phyloP scores from a whole-genome alignment of 768 basidiomycete species.

The Russula brevipes region DNA sequence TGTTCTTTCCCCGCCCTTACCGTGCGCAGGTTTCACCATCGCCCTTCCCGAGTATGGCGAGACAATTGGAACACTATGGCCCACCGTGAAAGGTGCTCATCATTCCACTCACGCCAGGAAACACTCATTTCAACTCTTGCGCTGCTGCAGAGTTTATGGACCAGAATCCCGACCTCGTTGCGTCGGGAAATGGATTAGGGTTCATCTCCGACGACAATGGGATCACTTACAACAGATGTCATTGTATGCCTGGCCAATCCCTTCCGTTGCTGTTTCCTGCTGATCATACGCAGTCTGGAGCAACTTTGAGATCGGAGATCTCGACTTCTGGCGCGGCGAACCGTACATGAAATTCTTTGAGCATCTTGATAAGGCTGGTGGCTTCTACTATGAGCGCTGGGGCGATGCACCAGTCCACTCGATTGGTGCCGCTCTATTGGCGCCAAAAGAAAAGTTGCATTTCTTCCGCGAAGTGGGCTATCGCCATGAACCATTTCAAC shows the following conservation, averaged over 20 bases:
- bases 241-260: constrained; percentile 35
- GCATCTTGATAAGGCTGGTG: constrained; percentile 48
- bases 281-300: constrained; percentile 46
- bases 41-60: constrained; percentile 69
- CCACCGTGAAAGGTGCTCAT: constrained; percentile 52
- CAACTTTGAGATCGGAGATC: constrained; percentile 59
- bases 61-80: constrained; percentile 74
- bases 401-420: constrained; percentile 83
- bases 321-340: constrained; percentile 53
- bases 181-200: constrained; percentile 47
- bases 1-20: neutral
- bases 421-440: constrained; percentile 86
- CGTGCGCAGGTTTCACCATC: constrained; percentile 56
- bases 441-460: constrained; percentile 83
- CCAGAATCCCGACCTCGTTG: constrained; percentile 43
- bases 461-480: constrained; percentile 96
- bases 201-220: constrained; percentile 55
- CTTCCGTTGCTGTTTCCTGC: neutral
- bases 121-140: neutral
- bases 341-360: constrained; percentile 57
- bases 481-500: constrained; percentile 90
- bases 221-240: constrained; percentile 53
- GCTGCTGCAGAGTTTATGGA: constrained; percentile 43
- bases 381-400: constrained; percentile 76
- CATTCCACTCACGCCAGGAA: neutral